Conservation (phyloP, 306 rosid genomes). For the Sphenostylis stenocarpa region DNA sequence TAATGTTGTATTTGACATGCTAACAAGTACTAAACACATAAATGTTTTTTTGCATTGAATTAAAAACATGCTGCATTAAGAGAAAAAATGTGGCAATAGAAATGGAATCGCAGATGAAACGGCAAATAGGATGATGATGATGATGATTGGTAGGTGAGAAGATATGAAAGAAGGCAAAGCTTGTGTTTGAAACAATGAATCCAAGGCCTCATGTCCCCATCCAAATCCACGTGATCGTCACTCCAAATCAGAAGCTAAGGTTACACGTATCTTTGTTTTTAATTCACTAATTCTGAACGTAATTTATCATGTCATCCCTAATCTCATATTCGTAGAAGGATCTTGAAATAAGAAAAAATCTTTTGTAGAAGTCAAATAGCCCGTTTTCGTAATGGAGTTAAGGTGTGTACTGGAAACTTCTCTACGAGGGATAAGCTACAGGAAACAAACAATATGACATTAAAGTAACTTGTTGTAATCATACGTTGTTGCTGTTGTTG, state of each 20-base stretch:
- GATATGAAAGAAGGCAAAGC: slow-evolving; percentile 10
- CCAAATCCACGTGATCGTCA: slow-evolving; percentile 53
- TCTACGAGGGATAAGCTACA: no score
- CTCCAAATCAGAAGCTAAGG: slow-evolving; percentile 33
- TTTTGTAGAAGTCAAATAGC: background rate
- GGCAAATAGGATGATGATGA: slow-evolving; percentile 31
- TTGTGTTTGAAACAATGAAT: slow-evolving; percentile 19
- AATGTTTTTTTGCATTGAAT: background rate
- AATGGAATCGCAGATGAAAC: slow-evolving; percentile 18
- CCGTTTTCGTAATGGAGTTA: background rate
- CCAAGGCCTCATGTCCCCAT: slow-evolving; percentile 30
- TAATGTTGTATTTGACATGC: slow-evolving; percentile 14
- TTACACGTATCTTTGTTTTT: slow-evolving; percentile 1
- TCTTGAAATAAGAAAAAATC: background rate
- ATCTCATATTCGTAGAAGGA: background rate
- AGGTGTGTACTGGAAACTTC: background rate
- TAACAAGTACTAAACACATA: slow-evolving; percentile 11
- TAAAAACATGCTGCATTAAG: background rate
- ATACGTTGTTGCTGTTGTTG: background rate
- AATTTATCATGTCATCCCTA: background rate
- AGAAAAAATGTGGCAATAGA: background rate
- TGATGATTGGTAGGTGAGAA: slow-evolving; percentile 33
- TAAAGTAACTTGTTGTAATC: background rate
- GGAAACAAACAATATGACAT: background rate
- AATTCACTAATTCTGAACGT: background rate